Base-by-base conservation (phyloP, 1,139 yeast species). In the Meyerozyma athensensis region DNA sequence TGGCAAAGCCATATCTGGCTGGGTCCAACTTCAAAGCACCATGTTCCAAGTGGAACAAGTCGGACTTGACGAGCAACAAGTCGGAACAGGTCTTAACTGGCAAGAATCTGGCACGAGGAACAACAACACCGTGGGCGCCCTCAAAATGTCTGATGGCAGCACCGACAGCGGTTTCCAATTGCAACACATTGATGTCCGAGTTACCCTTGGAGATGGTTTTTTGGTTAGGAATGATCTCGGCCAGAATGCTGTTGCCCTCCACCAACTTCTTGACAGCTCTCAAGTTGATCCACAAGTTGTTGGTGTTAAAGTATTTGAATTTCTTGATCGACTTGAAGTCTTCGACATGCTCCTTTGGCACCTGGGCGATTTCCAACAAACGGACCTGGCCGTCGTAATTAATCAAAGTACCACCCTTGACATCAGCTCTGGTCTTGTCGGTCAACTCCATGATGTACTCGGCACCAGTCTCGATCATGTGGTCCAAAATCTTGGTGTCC, bases 401-500 rank as follows among this genome's bases (percentile, higher is more conserved):
- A 62, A 92, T 90, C 62, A 92, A 79, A 51, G 98, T 92, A 74
- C 98, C 98, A 72, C 98, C 98, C 71, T 92, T 92, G 57, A 92
- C 98, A 64, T 92, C 98, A 35, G 98, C 98, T 66, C 98, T 83
- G 39, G 98, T 92, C 74, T 92, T 92, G 68, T 92, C 96, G 42
- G 98, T 94, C 63, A 92, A 79, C 69, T 92, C 98, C 98, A 92
- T 92, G 54, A 92, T 82, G 64, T 90, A 92, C 69, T 94, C 97
- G 40, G 96, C 80, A 39, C 83, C 83, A 34, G 95, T 78, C 55
- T 86, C 95, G 48, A 87, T 67, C 96, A 92, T 90, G 71, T 92
- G 97, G 62, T 84, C 81, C 59, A 92, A 75, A 50, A 92, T 86
- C 63, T 84, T 81, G 55, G 87, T 74, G 61, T 94, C 97, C 39